A percentile compares a stretch with the other conserved stretches of the same genome.
These are phyloP conservation scores for Eryngium alpinum DNA, from an alignment of 140 eudicot species.

Conservation along the genomic window DNA sequence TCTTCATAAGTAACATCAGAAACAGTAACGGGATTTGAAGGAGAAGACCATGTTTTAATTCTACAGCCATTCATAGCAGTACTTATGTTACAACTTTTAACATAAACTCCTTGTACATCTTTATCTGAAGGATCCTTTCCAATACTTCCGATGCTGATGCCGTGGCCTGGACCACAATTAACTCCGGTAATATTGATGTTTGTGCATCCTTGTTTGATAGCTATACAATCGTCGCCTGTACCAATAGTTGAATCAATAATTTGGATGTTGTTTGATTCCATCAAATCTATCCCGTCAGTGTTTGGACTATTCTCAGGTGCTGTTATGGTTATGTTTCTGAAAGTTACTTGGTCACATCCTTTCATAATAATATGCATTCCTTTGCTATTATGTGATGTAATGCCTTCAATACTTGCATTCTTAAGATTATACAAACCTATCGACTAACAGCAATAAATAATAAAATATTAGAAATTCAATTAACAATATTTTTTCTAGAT, in stretches of 20 bases:
- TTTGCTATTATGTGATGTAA: constrained; percentile 8
- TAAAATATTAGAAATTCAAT: neutral
- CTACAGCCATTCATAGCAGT: neutral
- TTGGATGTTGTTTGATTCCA: neutral
- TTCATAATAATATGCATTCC: neutral
- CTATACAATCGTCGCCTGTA: constrained; percentile 5
- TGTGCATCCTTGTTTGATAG: neutral
- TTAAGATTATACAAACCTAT: neutral
- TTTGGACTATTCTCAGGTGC: neutral
- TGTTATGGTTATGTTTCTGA: neutral
- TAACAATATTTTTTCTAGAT: neutral
- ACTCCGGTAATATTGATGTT: neutral
- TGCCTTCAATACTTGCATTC: neutral
- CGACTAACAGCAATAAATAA: neutral
- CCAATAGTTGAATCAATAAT: neutral
- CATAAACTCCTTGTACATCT: neutral
- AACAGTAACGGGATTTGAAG: neutral
- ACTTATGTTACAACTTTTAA: neutral
- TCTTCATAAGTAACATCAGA: constrained; percentile 2
- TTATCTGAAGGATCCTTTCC: neutral
- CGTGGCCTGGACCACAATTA: constrained; percentile 8
- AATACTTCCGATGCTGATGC: constrained; percentile 6
- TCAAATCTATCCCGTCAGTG: neutral
- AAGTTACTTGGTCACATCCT: neutral
- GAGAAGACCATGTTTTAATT: neutral